Evolutionary conservation across 345 rosid genomes (phyloP).

Genomic region (Noccaea bulbosa): DNA sequence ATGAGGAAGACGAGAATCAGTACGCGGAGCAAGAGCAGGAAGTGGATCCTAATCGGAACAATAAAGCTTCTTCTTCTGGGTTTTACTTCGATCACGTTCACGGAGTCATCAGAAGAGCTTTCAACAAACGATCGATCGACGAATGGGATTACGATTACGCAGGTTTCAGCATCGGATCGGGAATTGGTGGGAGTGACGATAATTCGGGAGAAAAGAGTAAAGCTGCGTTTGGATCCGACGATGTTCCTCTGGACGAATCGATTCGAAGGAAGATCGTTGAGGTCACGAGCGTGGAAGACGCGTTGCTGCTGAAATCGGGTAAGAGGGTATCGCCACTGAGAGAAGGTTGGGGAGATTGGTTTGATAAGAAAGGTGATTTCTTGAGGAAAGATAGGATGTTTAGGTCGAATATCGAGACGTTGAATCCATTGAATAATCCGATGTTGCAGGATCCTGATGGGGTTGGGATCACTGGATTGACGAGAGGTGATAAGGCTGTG

Average conservation of each 20-base stretch:
- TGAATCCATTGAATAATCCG: conserved; percentile 84
- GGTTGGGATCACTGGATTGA: conserved; percentile 69
- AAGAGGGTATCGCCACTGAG: conserved; percentile 67
- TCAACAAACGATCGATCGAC: conserved; percentile 68
- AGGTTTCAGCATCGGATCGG: conserved; percentile 43
- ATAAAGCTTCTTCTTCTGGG: conserved; percentile 51
- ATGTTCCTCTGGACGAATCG: conserved; percentile 73
- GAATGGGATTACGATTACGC: conserved; percentile 85
- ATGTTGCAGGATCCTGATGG: conserved; percentile 95
- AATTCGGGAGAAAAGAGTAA: conserved; percentile 43
- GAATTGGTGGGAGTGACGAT: background rate
- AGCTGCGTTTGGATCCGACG: conserved; percentile 78
- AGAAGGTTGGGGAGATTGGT: conserved; percentile 97
- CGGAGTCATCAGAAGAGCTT: conserved; percentile 65
- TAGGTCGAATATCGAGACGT: conserved; percentile 68
- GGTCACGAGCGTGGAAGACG: conserved; percentile 73
- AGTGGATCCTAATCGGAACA: conserved; percentile 40
- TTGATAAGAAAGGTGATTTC: conserved; percentile 87
- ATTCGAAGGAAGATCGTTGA: conserved; percentile 68
- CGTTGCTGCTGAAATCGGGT: conserved; percentile 64
- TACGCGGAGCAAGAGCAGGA: conserved; percentile 53
- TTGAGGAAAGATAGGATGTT: conserved; percentile 88
- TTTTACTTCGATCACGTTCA: conserved; percentile 74
- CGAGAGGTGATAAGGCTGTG: conserved; percentile 74
- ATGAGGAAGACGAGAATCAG: conserved; percentile 42